A percentile compares a stretch with the other conserved stretches of the same genome.
These are phyloP conservation scores for Apium graveolens DNA, from an alignment of 129 eudicot genomes.

Conservation along the genomic window DNA sequence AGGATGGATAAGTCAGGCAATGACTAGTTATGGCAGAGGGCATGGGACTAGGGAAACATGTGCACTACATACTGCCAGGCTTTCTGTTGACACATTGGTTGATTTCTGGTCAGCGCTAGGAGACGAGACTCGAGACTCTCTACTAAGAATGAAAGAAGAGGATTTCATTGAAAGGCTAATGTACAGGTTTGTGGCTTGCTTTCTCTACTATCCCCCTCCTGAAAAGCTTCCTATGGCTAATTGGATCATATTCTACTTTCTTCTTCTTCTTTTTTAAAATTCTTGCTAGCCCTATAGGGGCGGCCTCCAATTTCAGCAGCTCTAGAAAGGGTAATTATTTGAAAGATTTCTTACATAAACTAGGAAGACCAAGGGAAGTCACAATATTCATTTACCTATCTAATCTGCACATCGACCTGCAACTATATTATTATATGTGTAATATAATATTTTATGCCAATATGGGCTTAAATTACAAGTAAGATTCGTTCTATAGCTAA, in stretches of 20 bases:
- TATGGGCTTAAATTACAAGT: neutral
- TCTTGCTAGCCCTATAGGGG: neutral
- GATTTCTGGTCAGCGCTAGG: slow-evolving; percentile 99
- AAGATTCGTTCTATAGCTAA: neutral
- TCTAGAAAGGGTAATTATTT: neutral
- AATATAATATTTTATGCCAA: too few species aligned
- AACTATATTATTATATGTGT: too few species aligned
- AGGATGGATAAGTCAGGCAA: slow-evolving; percentile 98
- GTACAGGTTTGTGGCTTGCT: slow-evolving; percentile 49
- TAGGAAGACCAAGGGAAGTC: neutral
- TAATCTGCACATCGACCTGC: neutral
- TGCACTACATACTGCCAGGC: slow-evolving; percentile 94
- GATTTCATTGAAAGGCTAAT: slow-evolving; percentile 91
- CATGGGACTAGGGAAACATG: slow-evolving; percentile 96
- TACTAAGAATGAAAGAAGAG: slow-evolving; percentile 93
- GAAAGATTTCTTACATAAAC: neutral
- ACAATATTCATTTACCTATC: neutral
- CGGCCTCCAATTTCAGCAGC: neutral
- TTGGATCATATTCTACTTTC: neutral
- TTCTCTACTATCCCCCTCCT: neutral
- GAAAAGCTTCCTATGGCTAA: neutral
- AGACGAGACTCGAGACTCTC: slow-evolving; percentile 82
- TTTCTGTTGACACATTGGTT: slow-evolving; percentile 90
- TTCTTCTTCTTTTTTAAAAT: neutral
- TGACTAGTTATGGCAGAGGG: slow-evolving; percentile 83